Conservation (phyloP, 1,139 yeast genomes). For the Debaryomyces udenii region DNA sequence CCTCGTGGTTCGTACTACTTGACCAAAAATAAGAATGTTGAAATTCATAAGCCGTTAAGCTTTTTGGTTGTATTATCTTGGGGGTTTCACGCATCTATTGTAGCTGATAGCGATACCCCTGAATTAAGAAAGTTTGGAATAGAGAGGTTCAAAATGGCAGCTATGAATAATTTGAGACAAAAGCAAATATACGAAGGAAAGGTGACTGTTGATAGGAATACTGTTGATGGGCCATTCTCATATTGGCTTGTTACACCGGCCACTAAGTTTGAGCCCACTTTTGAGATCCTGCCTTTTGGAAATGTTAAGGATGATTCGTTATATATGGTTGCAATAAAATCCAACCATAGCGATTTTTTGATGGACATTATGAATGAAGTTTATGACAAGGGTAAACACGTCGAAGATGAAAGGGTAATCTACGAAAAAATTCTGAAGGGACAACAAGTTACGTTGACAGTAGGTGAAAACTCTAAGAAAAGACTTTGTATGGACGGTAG, state of each 20-base stretch:
- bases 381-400: conserved; percentile 60
- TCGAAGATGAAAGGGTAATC: conserved; percentile 44
- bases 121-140: conserved; percentile 66
- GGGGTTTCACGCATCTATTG: conserved; percentile 85
- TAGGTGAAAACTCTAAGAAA: conserved; percentile 27
- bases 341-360: conserved; percentile 36
- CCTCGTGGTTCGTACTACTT: conserved; percentile 48
- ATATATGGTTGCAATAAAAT: conserved; percentile 57
- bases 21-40: conserved; percentile 23
- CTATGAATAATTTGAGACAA: conserved; percentile 50
- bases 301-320: conserved; percentile 51
- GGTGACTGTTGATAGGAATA: conserved; percentile 20
- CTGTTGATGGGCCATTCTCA: conserved; percentile 51
- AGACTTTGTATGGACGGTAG: conserved; percentile 62
- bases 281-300: conserved; percentile 74
- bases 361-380: conserved; percentile 61
- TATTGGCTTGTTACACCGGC: conserved; percentile 70
- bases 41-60: conserved; percentile 28
- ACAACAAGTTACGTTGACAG: conserved; percentile 29
- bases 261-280: conserved; percentile 65
- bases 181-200: conserved; percentile 56
- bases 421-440: conserved; percentile 39
- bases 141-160: conserved; percentile 72
- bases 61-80: conserved; percentile 78
- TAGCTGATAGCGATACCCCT: conserved; percentile 75